Percentiles rank a stretch among this genome's conserved stretches.
phyloP scores from a whole-genome alignment of 2,329 filamentous ascomycete genomes.

The Albophoma yamanashiensis region DNA sequence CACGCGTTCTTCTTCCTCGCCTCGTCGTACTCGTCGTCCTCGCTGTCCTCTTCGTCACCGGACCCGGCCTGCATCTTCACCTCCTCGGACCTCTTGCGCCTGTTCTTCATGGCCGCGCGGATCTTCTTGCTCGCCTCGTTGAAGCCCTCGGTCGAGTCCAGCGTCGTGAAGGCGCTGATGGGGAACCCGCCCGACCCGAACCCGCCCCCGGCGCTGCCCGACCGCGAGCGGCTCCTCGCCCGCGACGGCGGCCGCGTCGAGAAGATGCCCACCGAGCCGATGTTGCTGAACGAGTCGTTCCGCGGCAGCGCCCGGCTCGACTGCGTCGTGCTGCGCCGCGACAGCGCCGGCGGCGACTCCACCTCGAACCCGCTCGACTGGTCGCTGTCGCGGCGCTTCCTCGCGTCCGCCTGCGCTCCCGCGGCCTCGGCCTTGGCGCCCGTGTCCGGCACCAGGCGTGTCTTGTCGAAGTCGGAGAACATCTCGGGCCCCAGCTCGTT shows the following conservation, averaged over 20 bases:
- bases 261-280: constrained; percentile 81
- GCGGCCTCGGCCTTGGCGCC: constrained; percentile 28
- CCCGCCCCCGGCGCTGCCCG: constrained; percentile 55
- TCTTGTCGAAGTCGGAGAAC: constrained; percentile 88
- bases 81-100: constrained; percentile 42
- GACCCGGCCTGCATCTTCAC: constrained; percentile 24
- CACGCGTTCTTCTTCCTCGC: constrained; percentile 30
- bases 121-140: constrained; percentile 80
- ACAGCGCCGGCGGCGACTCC: constrained; percentile 28
- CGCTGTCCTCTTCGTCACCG: constrained; percentile 24
- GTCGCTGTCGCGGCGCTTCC: constrained; percentile 36
- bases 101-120: constrained; percentile 65
- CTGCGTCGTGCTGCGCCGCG: constrained; percentile 39
- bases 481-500: constrained; percentile 93
- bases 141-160: constrained; percentile 60
- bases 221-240: constrained; percentile 59
- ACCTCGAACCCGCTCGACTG: constrained; percentile 27
- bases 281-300: constrained; percentile 90
- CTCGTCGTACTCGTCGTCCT: constrained; percentile 30
- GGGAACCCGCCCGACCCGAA: constrained; percentile 52
- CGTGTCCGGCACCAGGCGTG: constrained; percentile 52
- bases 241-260: constrained; percentile 78
- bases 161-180: constrained; percentile 57
- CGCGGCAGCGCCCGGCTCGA: constrained; percentile 53
- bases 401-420: constrained; percentile 11